Evolutionary conservation across 2,329 filamentous ascomycete species (phyloP).

Genomic region (Cercospora janseana): DNA sequence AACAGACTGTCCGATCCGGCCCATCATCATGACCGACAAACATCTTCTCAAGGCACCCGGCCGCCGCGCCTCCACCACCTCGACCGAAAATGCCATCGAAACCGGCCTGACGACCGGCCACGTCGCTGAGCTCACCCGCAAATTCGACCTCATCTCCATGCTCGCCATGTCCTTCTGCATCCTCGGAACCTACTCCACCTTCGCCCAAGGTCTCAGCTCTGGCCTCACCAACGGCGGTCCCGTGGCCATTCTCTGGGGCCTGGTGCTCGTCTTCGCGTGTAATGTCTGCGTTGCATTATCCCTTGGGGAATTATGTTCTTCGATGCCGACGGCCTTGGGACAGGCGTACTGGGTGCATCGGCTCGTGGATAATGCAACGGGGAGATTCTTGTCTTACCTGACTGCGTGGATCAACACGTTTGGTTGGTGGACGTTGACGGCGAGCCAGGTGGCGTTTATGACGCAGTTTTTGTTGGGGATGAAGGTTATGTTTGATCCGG

Average conservation of each 20-base stretch:
- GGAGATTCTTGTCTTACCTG: conserved; percentile 55
- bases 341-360: conserved; percentile 59
- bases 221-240: conserved; percentile 57
- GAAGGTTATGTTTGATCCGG: conserved; percentile 53
- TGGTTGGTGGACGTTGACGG: conserved; percentile 58
- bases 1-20: too few species aligned
- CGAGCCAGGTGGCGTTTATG: conserved; percentile 59
- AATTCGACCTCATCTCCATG: conserved; percentile 58
- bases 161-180: conserved; percentile 57
- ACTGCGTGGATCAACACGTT: conserved; percentile 62
- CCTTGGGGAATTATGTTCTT: conserved; percentile 56
- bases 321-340: conserved; percentile 60
- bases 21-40: too few species aligned
- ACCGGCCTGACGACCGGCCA: too few species aligned
- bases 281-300: conserved; percentile 54
- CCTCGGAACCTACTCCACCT: conserved; percentile 58
- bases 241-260: conserved; percentile 56
- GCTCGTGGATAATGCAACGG: conserved; percentile 42
- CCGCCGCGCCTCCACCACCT: too few species aligned
- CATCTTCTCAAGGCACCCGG: too few species aligned
- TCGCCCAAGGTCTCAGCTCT: conserved; percentile 53
- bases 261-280: conserved; percentile 52
- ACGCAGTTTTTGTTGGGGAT: conserved; percentile 57
- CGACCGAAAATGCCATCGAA: too few species aligned
- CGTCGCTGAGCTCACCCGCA: conserved; percentile 44